These are phyloP conservation scores for Pichia eremophila DNA, from an alignment of 805 yeast species.

Conservation along the genomic window DNA sequence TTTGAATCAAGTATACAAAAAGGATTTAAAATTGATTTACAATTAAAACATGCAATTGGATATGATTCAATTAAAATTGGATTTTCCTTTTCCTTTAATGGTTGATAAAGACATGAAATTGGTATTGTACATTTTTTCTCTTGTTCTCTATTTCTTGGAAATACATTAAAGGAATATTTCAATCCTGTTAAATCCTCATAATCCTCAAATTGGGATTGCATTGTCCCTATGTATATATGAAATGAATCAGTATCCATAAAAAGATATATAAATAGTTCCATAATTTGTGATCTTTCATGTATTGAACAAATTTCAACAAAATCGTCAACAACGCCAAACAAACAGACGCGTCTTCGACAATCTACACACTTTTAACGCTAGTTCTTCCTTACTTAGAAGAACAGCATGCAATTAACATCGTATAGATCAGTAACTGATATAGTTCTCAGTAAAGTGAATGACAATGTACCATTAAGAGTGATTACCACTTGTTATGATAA, in stretches of 20 bases:
- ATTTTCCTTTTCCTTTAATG: conserved; percentile 38
- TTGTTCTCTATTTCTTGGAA: conserved; percentile 47
- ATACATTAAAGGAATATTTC: conserved; percentile 62
- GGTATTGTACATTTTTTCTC: conserved; percentile 46
- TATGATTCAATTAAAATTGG: conserved; percentile 30
- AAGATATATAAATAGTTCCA: too few species aligned
- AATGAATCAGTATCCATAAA: too few species aligned
- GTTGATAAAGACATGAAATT: conserved; percentile 49
- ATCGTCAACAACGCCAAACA: too few species aligned
- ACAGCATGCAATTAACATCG: too few species aligned
- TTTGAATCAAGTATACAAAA: conserved; percentile 31
- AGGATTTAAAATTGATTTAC: conserved; percentile 48
- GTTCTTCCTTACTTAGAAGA: too few species aligned
- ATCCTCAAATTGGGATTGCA: conserved; percentile 31
- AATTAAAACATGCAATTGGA: conserved; percentile 43
- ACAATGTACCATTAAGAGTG: too few species aligned
- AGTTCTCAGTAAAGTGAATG: too few species aligned
- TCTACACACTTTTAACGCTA: too few species aligned
- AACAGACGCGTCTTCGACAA: too few species aligned
- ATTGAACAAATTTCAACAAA: too few species aligned
- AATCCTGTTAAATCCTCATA: conserved; percentile 68
- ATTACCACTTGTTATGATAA: not conserved
- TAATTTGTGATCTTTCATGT: too few species aligned
- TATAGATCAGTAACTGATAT: too few species aligned
- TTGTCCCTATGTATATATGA: not conserved